These are phyloP conservation scores for Bifiguratus adelaidae DNA, from an alignment of 192 early-diverging fungal species.

Conservation along the genomic window DNA sequence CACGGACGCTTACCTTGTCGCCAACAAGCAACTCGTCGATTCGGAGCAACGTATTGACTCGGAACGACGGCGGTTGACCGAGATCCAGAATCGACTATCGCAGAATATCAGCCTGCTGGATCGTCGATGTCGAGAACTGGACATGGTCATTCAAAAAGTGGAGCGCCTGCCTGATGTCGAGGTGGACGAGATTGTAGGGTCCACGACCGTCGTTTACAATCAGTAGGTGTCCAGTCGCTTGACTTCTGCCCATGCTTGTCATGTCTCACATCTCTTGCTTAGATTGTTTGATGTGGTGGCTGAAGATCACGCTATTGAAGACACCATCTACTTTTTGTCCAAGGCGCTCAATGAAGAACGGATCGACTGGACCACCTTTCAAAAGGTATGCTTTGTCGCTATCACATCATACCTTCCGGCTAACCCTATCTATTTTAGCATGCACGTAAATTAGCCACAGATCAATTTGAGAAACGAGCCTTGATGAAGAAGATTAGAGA, in stretches of 20 bases:
- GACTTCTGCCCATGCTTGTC: background rate
- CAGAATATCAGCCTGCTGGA: slow-evolving; percentile 56
- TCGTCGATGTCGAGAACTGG: slow-evolving; percentile 47
- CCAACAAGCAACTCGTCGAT: slow-evolving; percentile 60
- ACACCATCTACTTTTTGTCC: slow-evolving; percentile 74
- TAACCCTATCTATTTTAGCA: slow-evolving; percentile 24
- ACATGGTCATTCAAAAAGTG: slow-evolving; percentile 34
- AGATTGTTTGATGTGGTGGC: slow-evolving; percentile 82
- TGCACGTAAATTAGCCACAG: slow-evolving; percentile 68
- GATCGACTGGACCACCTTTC: slow-evolving; percentile 60
- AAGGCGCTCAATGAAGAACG: slow-evolving; percentile 68
- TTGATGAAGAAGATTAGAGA: slow-evolving; percentile 57
- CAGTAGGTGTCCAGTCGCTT: slow-evolving; percentile 31
- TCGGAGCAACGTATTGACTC: slow-evolving; percentile 54
- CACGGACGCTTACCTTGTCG: slow-evolving; percentile 53
- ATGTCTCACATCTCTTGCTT: slow-evolving; percentile 9
- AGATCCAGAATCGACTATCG: slow-evolving; percentile 47
- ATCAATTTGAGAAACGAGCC: slow-evolving; percentile 85
- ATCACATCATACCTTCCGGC: background rate
- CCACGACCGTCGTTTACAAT: slow-evolving; percentile 55
- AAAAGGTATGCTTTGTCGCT: slow-evolving; percentile 47
- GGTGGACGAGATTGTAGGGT: slow-evolving; percentile 50
- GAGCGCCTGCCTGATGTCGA: slow-evolving; percentile 44
- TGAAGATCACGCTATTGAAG: slow-evolving; percentile 83
- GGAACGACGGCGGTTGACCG: slow-evolving; percentile 43